A percentile compares a stretch with the other conserved stretches of the same genome.
Evolutionary conservation across 2,329 filamentous ascomycete genomes (phyloP).

Genomic region (Dactylellina parvicollis): DNA sequence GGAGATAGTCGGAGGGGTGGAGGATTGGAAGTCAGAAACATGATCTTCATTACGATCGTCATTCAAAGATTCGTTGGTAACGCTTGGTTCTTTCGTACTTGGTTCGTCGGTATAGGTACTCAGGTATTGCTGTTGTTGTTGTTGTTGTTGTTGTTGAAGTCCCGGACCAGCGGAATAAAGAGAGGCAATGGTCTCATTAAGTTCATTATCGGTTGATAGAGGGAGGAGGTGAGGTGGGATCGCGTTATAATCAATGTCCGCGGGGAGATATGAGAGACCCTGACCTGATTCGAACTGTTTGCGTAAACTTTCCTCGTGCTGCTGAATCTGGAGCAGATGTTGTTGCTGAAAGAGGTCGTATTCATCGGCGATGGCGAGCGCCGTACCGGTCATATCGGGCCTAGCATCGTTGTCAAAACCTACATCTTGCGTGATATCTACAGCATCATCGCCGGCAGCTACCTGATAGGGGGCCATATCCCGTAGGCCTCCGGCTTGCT

Average conservation of each 20-base stretch:
- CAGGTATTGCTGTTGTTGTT: conserved; percentile 25
- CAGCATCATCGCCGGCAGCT: conserved; percentile 54
- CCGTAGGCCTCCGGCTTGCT: conserved; percentile 50
- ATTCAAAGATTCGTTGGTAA: conserved; percentile 46
- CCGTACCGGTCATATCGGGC: conserved; percentile 53
- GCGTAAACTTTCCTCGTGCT: conserved; percentile 56
- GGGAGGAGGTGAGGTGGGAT: background rate
- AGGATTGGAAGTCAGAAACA: conserved; percentile 10
- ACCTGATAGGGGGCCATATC: conserved; percentile 53
- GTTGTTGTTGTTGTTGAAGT: conserved; percentile 33
- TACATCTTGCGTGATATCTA: conserved; percentile 54
- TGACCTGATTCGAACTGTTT: conserved; percentile 59
- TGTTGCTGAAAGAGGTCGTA: conserved; percentile 57
- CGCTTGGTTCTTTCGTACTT: conserved; percentile 44
- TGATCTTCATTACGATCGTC: conserved; percentile 28
- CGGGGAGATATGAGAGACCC: conserved; percentile 31
- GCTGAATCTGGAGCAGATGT: conserved; percentile 56
- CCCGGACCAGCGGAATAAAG: conserved; percentile 36
- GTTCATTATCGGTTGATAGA: conserved; percentile 23
- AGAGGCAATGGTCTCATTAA: conserved; percentile 19
- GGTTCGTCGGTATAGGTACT: conserved; percentile 47
- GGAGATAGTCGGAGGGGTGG: background rate
- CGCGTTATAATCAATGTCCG: conserved; percentile 23
- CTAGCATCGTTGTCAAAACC: conserved; percentile 55
- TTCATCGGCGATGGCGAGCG: conserved; percentile 55